Evolutionary conservation across 306 rosid genomes (phyloP), one percentile per base, ranked within the genome.

Genomic region (Cicer bijugum): DNA sequence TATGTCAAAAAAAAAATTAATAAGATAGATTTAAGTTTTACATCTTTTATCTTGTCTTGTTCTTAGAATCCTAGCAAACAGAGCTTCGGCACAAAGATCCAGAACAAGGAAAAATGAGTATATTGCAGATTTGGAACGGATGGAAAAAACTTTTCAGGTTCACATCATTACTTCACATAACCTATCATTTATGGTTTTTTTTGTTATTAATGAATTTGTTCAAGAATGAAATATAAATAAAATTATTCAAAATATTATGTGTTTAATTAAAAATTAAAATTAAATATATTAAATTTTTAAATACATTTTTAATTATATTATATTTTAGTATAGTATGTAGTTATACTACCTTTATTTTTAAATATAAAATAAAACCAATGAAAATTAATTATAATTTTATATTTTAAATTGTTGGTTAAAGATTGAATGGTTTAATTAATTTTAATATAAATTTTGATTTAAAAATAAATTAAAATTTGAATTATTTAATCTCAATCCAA

Each of bases 71-170:
- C 12, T 80, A 4, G 37, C 51, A 59, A 67, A 59, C 45, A 20
- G 79, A 8, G 35, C 12, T 11, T 59, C 71, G 10, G 75, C 75
- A 1, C 37, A 12, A 7, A 74, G 23, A 59, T 47, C 43, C 0
- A 15, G 65, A 40, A 2, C 15, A 0, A 67, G 9, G 57, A 72
- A 23, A 12, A 40, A 14, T 7, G 6, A 47, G n/a, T 11, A 56
- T 15, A 6, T 56, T 4, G 42, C 55, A 0, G 61, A 46, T 1
- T 12, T 79, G 70, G 69, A 86, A 59, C 48, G 37, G 9, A 69
- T 71, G 69, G 68, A 53, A n/a, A 78, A 72, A 44, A 16, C 16
- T 7, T 38, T 67, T 6, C 53, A 89, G 92, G 92, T 84, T 12
- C 2, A 62, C 12, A 6, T 67, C 2, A 42, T 44, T 28, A 45